Conservation (phyloP, 1,284 basidiomycete genomes). For the Rhizoctonia solani region DNA sequence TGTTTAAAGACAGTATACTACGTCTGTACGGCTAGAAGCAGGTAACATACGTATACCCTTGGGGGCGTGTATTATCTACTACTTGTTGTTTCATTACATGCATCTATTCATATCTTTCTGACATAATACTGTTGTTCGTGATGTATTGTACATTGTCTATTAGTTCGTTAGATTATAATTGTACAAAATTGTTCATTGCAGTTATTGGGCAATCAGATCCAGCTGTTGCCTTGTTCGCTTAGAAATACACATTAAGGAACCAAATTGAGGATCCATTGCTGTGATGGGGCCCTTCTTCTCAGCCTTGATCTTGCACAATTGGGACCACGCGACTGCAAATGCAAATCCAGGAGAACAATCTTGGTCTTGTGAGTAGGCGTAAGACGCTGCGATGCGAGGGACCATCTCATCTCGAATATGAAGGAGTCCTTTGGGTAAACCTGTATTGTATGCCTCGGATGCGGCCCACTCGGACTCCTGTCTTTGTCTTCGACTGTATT, state of each 20-base stretch:
- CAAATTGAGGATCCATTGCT: not conserved
- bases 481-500: slow-evolving; percentile 8
- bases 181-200: not conserved
- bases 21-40: too few relatives aligned
- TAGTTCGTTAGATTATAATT: not conserved
- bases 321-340: slow-evolving; percentile 24
- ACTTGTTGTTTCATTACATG: too few relatives aligned
- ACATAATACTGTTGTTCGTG: too few relatives aligned
- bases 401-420: not conserved
- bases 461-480: slow-evolving; percentile 6
- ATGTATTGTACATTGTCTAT: not conserved
- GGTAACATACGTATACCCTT: too few relatives aligned
- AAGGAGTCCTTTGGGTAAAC: not conserved
- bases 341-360: not conserved
- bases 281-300: not conserved
- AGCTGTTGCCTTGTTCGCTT: slow-evolving; percentile 2
- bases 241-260: not conserved
- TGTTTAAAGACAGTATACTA: too few relatives aligned
- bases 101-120: too few relatives aligned
- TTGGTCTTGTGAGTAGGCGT: slow-evolving; percentile 17
- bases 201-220: not conserved
- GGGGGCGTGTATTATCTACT: too few relatives aligned
- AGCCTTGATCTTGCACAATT: slow-evolving; percentile 28
- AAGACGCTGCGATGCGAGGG: slow-evolving; percentile 18
- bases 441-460: slow-evolving; percentile 16